A percentile compares a stretch with the other conserved stretches of the same genome.
These are phyloP conservation scores for Penicillium fuscoglaucum DNA, from an alignment of 2,329 filamentous ascomycete species.

Conservation along the genomic window DNA sequence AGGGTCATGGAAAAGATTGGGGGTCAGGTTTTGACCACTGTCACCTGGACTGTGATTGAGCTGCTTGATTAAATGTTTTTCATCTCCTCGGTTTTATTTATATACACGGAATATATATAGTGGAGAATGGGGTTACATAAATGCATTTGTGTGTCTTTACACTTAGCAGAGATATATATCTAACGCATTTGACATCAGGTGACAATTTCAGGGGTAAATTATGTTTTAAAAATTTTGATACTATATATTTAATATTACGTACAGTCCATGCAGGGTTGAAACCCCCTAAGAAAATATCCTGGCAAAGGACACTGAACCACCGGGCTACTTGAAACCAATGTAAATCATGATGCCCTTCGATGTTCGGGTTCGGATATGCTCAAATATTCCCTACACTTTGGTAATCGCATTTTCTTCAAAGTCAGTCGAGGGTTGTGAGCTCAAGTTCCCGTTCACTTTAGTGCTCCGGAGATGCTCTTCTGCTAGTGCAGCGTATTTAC, in stretches of 20 bases:
- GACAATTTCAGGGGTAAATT: neutral
- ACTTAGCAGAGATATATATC: neutral
- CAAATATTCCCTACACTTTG: neutral
- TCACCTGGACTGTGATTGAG: slow-evolving; percentile 43
- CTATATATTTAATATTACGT: too few relatives aligned
- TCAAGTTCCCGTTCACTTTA: neutral
- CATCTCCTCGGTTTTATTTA: neutral
- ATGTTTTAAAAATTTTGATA: neutral
- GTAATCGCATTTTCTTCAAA: neutral
- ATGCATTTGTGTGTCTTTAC: neutral
- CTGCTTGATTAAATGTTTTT: slow-evolving; percentile 17
- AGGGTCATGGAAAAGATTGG: slow-evolving; percentile 49
- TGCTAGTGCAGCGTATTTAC: neutral
- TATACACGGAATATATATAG: neutral
- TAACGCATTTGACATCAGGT: too few relatives aligned
- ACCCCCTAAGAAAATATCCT: neutral
- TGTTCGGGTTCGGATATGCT: neutral
- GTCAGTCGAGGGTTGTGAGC: neutral
- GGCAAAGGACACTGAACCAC: neutral
- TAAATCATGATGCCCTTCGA: neutral
- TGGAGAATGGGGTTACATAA: neutral
- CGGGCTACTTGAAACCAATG: neutral
- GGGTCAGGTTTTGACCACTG: slow-evolving; percentile 36
- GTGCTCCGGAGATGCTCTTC: neutral
- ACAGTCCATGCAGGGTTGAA: neutral